These are phyloP conservation scores for Phytophthora multivora DNA, from an alignment of 352 stramenopile genomes.

Conservation along the genomic window DNA sequence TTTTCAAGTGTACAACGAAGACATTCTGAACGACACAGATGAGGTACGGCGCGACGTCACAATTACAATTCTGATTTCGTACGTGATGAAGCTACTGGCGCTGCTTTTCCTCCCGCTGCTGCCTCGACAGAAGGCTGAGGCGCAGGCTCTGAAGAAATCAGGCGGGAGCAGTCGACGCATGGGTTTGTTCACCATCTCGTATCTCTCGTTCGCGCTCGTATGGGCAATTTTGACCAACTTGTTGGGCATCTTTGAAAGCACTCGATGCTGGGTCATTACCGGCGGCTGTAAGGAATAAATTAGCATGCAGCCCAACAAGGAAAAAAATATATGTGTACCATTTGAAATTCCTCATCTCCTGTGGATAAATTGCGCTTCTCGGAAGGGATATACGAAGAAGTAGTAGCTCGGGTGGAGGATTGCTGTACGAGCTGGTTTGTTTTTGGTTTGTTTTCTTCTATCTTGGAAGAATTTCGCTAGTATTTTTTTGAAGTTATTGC, in stretches of 20 bases:
- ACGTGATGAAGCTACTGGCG: constrained; percentile 48
- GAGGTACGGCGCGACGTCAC: constrained; percentile 59
- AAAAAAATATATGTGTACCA: background rate
- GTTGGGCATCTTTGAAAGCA: constrained; percentile 54
- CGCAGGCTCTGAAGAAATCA: constrained; percentile 46
- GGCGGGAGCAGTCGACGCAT: constrained; percentile 48
- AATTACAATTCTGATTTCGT: constrained; percentile 60
- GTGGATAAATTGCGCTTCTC: too few relatives aligned
- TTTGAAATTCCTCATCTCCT: background rate
- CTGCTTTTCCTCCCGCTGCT: constrained; percentile 47
- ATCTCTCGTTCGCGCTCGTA: constrained; percentile 44
- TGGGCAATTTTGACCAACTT: constrained; percentile 56
- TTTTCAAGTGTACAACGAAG: constrained; percentile 53
- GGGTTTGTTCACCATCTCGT: constrained; percentile 44
- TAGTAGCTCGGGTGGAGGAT: too few relatives aligned
- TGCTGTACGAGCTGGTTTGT: too few relatives aligned
- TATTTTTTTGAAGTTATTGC: background rate
- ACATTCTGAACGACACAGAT: constrained; percentile 49
- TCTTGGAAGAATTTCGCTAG: background rate
- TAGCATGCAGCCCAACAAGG: background rate
- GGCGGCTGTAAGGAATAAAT: constrained; percentile 45
- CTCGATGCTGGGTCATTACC: constrained; percentile 54
- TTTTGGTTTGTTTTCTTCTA: too few relatives aligned
- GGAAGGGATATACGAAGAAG: too few relatives aligned
- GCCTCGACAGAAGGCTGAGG: constrained; percentile 50